Conservation (phyloP, 2,329 filamentous ascomycete species). For the Raffaelea ambrosiae region DNA sequence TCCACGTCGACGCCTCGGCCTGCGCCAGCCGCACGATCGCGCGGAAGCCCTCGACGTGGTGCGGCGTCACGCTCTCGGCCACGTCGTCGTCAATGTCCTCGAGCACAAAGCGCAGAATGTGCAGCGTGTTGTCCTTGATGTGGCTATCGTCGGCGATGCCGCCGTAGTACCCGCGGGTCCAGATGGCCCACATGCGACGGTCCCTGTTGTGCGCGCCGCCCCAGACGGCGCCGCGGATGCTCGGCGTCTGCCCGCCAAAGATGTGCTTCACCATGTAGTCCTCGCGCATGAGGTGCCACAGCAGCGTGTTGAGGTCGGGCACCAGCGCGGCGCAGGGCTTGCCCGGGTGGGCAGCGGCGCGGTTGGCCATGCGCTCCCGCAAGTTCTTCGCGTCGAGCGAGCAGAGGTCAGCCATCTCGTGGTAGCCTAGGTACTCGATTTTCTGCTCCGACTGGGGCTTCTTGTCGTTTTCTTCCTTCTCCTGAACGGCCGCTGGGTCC, state of each 20-base stretch:
- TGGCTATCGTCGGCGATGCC: slow-evolving; percentile 37
- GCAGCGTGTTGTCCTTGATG: slow-evolving; percentile 56
- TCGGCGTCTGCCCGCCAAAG: slow-evolving; percentile 41
- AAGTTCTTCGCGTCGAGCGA: slow-evolving; percentile 56
- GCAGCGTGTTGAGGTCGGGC: slow-evolving; percentile 58
- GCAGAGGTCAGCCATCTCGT: slow-evolving; percentile 55
- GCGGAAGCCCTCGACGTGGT: slow-evolving; percentile 43
- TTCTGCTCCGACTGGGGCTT: slow-evolving; percentile 8
- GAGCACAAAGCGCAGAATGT: slow-evolving; percentile 60
- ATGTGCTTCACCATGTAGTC: slow-evolving; percentile 64
- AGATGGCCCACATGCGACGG: slow-evolving; percentile 63
- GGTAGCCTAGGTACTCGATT: slow-evolving; percentile 41
- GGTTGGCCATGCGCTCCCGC: slow-evolving; percentile 36
- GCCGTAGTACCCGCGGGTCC: slow-evolving; percentile 59
- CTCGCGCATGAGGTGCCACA: slow-evolving; percentile 76
- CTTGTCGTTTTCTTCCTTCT: slow-evolving; percentile 3
- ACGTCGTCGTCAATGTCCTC: slow-evolving; percentile 40
- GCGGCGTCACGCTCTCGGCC: neutral
- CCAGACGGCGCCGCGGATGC: slow-evolving; percentile 59
- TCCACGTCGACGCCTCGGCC: slow-evolving; percentile 62
- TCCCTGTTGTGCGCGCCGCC: slow-evolving; percentile 17
- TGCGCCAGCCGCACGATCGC: slow-evolving; percentile 60
- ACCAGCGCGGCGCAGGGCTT: slow-evolving; percentile 52
- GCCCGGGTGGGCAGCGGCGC: slow-evolving; percentile 7
- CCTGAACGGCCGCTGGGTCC: slow-evolving; percentile 16